Percentiles rank a stretch among this genome's conserved stretches.
These are phyloP conservation scores for Eucommia ulmoides DNA, from an alignment of 257 asterid genomes.

Conservation along the genomic window DNA sequence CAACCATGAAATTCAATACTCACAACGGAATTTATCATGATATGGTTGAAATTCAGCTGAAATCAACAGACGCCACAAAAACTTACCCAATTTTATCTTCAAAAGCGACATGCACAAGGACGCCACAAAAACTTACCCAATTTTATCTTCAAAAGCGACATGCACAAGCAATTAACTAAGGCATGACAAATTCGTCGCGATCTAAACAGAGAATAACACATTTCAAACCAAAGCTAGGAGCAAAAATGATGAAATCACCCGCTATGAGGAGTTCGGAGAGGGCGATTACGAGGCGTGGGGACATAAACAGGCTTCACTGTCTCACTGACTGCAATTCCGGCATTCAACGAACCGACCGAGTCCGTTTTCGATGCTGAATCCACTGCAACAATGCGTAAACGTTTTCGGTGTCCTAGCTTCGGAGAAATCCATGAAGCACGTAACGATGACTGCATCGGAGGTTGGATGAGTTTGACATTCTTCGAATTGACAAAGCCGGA, in stretches of 20 bases:
- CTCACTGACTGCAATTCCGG: conserved; percentile 5
- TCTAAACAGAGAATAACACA: neutral
- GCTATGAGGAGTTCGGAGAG: conserved; percentile 89
- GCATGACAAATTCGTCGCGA: neutral
- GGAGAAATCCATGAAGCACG: neutral
- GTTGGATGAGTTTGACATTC: neutral
- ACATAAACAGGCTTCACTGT: conserved; percentile 39
- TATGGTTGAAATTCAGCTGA: too few relatives aligned
- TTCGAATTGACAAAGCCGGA: neutral
- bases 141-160: neutral
- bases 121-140: too few relatives aligned
- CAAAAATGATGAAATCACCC: conserved; percentile 41
- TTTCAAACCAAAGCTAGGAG: too few relatives aligned
- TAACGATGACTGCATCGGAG: neutral
- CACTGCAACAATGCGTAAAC: conserved; percentile 12
- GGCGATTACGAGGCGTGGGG: conserved; percentile 67
- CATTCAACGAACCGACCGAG: conserved; percentile 10
- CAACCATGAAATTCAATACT: too few relatives aligned
- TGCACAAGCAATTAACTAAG: neutral
- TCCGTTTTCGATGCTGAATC: conserved; percentile 20
- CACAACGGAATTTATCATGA: too few relatives aligned
- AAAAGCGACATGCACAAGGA: too few relatives aligned
- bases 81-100: too few relatives aligned
- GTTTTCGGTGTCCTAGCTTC: conserved; percentile 10
- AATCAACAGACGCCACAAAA: too few relatives aligned